Conservation (phyloP, 805 yeast genomes). For the Saturnispora ahearnii region DNA sequence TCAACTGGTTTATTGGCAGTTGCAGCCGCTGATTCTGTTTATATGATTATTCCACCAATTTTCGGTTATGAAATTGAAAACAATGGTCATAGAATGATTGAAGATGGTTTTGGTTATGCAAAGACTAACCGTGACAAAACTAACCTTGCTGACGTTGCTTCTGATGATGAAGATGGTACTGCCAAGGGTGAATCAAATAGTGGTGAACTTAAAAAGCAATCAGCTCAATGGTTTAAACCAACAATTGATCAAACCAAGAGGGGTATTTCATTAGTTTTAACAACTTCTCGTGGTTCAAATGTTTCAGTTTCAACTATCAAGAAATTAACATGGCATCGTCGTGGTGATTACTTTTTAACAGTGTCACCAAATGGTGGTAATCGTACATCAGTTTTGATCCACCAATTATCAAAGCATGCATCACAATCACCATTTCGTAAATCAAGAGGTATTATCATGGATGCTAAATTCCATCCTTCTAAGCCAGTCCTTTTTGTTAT, state of each 20-base stretch:
- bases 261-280: constrained; percentile 68
- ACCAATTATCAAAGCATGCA: constrained; percentile 87
- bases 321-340: constrained; percentile 88
- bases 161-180: constrained; percentile 33
- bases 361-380: constrained; percentile 93
- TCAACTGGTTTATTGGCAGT: constrained; percentile 74
- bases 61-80: constrained; percentile 86
- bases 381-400: constrained; percentile 75
- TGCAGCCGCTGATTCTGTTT: constrained; percentile 72
- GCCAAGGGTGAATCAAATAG: constrained; percentile 21
- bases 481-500: constrained; percentile 90
- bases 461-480: constrained; percentile 94
- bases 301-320: constrained; percentile 55
- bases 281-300: constrained; percentile 33
- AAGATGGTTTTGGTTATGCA: constrained; percentile 86
- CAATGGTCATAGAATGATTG: constrained; percentile 66
- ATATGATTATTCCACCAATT: constrained; percentile 79
- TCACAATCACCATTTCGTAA: constrained; percentile 94
- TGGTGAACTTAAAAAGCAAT: constrained; percentile 34
- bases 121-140: constrained; percentile 26
- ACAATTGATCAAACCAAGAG: constrained; percentile 45
- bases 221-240: constrained; percentile 81
- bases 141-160: constrained; percentile 27
- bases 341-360: constrained; percentile 93
- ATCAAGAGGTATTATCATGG: constrained; percentile 89